A percentile compares a stretch with the other conserved stretches of the same genome.
Evolutionary conservation across 2,329 filamentous ascomycete species (phyloP).

Genomic region (Aspergillus terreus): DNA sequence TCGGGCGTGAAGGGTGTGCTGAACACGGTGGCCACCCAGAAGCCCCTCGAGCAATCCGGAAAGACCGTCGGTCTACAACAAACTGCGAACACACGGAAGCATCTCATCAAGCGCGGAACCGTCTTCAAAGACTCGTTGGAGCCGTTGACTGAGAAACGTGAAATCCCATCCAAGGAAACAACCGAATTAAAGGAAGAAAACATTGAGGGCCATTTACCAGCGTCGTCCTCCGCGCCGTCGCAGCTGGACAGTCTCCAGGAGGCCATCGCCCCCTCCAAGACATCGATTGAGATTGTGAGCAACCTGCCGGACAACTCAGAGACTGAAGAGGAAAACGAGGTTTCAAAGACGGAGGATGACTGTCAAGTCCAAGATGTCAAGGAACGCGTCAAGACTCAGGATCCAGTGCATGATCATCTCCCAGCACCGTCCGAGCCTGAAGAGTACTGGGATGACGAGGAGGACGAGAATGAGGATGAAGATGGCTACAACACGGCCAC

Average conservation of each 20-base stretch:
- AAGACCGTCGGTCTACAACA: conserved; percentile 31
- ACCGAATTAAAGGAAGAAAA: conserved; percentile 18
- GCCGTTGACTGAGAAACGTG: conserved; percentile 30
- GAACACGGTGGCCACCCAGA: conserved; percentile 30
- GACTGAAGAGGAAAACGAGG: conserved; percentile 24
- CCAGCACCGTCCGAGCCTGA: conserved; percentile 52
- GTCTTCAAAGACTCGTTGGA: conserved; percentile 52
- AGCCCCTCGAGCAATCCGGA: conserved; percentile 28
- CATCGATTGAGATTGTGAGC: conserved; percentile 9
- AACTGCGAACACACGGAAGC: conserved; percentile 44
- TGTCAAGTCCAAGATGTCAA: conserved; percentile 19
- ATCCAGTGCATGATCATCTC: conserved; percentile 16
- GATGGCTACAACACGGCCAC: conserved; percentile 71
- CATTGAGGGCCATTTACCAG: conserved; percentile 11
- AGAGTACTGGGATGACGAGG: conserved; percentile 74
- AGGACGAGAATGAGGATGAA: conserved; percentile 71
- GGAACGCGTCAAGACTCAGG: conserved; percentile 10
- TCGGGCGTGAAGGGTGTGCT: conserved; percentile 37
- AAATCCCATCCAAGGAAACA: conserved; percentile 29
- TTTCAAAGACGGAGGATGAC: conserved; percentile 23
- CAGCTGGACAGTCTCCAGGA: conserved; percentile 13
- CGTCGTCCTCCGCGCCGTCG: conserved; percentile 10
- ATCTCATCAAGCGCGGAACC: conserved; percentile 50
- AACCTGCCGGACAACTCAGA: conserved; percentile 17
- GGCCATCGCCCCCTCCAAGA: conserved; percentile 6